A percentile compares a stretch with the other conserved stretches of the same genome.
Conservation (phyloP, 2,329 filamentous ascomycete species). For the Aschersonia sp. region DNA sequence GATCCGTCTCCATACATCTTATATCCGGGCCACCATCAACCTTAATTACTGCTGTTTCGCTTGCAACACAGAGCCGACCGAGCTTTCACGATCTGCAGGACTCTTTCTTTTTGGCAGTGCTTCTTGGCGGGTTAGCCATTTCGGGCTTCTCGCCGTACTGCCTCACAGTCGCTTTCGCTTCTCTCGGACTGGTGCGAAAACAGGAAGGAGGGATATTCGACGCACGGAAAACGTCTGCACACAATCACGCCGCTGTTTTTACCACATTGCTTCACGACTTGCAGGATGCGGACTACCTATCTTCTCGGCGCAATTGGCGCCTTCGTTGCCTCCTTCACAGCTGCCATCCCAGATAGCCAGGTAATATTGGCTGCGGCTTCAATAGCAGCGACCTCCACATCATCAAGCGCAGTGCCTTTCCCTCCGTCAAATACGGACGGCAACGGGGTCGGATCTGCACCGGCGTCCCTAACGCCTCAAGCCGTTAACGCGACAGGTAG, state of each 20-base stretch:
- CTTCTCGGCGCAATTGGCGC: background rate
- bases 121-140: too few species aligned
- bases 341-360: background rate
- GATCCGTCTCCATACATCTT: background rate
- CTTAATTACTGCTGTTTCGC: background rate
- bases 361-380: background rate
- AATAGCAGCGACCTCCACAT: background rate
- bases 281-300: background rate
- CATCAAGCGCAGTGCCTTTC: background rate
- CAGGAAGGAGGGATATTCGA: too few species aligned
- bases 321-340: background rate
- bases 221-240: too few species aligned
- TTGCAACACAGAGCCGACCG: background rate
- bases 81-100: too few species aligned
- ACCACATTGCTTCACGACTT: background rate
- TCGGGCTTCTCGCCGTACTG: too few species aligned
- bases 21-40: background rate
- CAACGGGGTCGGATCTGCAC: background rate
- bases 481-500: background rate
- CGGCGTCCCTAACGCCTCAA: background rate
- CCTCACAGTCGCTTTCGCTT: too few species aligned
- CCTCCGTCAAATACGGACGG: background rate
- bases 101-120: too few species aligned
- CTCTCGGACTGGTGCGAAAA: too few species aligned
- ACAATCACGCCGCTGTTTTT: too few species aligned